These are phyloP conservation scores for Haematococcus sp. DNA, from an alignment of 139 green algal species.

Conservation along the genomic window DNA sequence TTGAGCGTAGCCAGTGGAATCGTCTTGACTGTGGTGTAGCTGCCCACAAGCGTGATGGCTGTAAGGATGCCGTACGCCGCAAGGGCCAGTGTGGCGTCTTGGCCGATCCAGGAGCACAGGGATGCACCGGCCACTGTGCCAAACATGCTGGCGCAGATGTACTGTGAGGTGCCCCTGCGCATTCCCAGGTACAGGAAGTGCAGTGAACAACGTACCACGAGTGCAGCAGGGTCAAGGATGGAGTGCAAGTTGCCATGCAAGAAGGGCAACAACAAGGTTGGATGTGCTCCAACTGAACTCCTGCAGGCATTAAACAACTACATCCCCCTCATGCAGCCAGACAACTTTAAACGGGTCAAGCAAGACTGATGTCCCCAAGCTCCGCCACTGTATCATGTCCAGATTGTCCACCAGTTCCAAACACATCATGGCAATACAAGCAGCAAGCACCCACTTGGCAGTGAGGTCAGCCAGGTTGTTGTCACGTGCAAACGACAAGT, in stretches of 20 bases:
- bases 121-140: conserved; percentile 39
- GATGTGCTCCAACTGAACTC: no score
- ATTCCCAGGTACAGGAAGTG: not conserved
- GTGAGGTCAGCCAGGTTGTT: conserved; percentile 71
- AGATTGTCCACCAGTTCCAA: no score
- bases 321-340: no score
- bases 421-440: no score
- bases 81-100: conserved; percentile 25
- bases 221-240: no score
- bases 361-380: no score
- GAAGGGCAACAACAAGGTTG: no score
- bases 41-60: not conserved
- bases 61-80: not conserved
- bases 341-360: no score
- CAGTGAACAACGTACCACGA: no score
- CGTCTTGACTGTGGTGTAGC: conserved; percentile 32
- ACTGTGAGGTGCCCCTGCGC: conserved; percentile 62
- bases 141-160: conserved; percentile 65
- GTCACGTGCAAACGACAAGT: conserved; percentile 63
- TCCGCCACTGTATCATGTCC: no score
- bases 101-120: conserved; percentile 38
- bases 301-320: no score
- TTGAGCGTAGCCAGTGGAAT: conserved; percentile 73
- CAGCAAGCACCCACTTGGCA: conserved; percentile 16
- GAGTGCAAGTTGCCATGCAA: no score